Percentiles rank a stretch among this genome's conserved stretches.
These are phyloP conservation scores for Infundibulicybe gibba DNA, from an alignment of 768 basidiomycete genomes.

Conservation along the genomic window DNA sequence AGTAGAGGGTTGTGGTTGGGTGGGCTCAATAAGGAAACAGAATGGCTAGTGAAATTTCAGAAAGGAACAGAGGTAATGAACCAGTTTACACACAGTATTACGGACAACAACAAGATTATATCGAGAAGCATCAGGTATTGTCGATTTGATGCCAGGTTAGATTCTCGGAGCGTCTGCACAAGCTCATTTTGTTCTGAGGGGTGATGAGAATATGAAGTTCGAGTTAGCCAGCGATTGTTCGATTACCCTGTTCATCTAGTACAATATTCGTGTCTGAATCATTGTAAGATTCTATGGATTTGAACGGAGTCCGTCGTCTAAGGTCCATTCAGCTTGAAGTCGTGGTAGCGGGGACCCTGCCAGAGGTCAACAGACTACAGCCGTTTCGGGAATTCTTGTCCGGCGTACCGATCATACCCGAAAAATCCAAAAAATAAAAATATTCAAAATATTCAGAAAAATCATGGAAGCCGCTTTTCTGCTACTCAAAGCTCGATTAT, in stretches of 20 bases:
- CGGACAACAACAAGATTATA: slow-evolving; percentile 38
- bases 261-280: slow-evolving; percentile 24
- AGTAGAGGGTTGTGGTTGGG: slow-evolving; percentile 44
- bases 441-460: too few relatives aligned
- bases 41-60: slow-evolving; percentile 32
- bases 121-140: slow-evolving; percentile 36
- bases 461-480: too few relatives aligned
- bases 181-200: slow-evolving; percentile 58
- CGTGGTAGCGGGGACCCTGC: too few relatives aligned
- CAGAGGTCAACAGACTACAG: not conserved
- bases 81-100: slow-evolving; percentile 37
- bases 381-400: too few relatives aligned
- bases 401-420: too few relatives aligned
- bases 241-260: slow-evolving; percentile 52
- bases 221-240: not conserved
- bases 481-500: too few relatives aligned
- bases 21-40: slow-evolving; percentile 40
- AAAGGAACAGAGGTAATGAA: slow-evolving; percentile 1
- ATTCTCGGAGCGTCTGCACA: slow-evolving; percentile 42
- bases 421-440: too few relatives aligned
- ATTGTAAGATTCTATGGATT: slow-evolving; percentile 11
- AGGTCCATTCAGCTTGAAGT: too few relatives aligned
- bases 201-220: not conserved
- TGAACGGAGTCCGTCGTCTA: slow-evolving; percentile 28
- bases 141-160: slow-evolving; percentile 38